A percentile compares a stretch with the other conserved stretches of the same genome.
Conservation (phyloP, 2,329 filamentous ascomycete species). For the Stagonosporopsis cucurbitacearum region DNA sequence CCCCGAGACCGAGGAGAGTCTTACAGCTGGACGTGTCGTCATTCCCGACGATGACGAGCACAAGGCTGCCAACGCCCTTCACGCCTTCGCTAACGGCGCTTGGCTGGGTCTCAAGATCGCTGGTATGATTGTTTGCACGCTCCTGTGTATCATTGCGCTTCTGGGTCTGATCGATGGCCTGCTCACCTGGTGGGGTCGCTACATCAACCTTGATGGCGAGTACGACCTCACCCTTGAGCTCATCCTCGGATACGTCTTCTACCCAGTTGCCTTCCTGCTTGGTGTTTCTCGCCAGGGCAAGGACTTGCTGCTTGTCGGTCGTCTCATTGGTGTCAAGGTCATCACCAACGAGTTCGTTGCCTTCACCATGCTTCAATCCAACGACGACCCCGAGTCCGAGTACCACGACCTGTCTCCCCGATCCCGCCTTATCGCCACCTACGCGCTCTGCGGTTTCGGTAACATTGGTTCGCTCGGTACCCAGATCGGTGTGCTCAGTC, state of each 20-base stretch:
- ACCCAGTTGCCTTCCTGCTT: constrained; percentile 80
- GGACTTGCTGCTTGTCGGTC: constrained; percentile 72
- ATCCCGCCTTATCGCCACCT: constrained; percentile 81
- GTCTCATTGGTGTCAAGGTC: constrained; percentile 84
- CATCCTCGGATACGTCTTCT: constrained; percentile 78
- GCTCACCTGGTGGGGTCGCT: constrained; percentile 82
- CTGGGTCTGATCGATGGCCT: constrained; percentile 77
- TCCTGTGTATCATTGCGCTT: constrained; percentile 84
- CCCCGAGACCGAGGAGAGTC: constrained; percentile 84
- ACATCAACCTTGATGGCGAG: constrained; percentile 71
- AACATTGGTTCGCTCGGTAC: constrained; percentile 89
- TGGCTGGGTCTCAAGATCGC: constrained; percentile 88
- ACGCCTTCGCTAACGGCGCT: constrained; percentile 83
- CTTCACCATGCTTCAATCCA: constrained; percentile 63
- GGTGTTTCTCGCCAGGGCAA: constrained; percentile 70
- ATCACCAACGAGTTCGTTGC: constrained; percentile 86
- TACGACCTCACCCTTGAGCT: constrained; percentile 76
- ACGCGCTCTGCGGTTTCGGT: constrained; percentile 76
- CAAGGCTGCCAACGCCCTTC: constrained; percentile 78
- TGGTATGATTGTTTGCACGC: constrained; percentile 77
- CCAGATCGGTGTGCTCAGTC: constrained; percentile 85
- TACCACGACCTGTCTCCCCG: constrained; percentile 70
- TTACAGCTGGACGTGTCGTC: constrained; percentile 81
- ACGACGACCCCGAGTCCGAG: constrained; percentile 48
- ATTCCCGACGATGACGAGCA: constrained; percentile 81